Conservation (phyloP, 208 protist species). For the Trichomonas vaginalis region DNA sequence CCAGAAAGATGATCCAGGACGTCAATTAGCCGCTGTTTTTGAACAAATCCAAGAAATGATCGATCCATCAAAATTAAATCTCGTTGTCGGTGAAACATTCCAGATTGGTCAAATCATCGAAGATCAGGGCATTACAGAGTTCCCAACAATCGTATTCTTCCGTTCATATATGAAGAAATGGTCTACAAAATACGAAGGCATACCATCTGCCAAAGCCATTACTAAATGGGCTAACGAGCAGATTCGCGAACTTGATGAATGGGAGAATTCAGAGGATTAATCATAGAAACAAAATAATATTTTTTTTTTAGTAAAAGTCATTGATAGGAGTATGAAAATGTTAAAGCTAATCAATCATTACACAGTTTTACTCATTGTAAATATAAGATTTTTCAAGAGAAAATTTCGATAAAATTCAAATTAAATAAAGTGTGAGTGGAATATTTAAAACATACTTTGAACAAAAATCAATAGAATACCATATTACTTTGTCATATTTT, state of each 20-base stretch:
- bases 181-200: neutral
- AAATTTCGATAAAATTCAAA: too few relatives aligned
- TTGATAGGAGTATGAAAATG: too few relatives aligned
- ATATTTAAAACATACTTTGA: too few relatives aligned
- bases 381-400: too few relatives aligned
- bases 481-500: too few relatives aligned
- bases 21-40: neutral
- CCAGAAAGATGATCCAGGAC: neutral
- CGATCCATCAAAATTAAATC: slow-evolving; percentile 4
- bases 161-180: neutral
- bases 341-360: too few relatives aligned
- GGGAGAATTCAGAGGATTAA: neutral
- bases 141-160: neutral
- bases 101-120: neutral
- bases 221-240: neutral
- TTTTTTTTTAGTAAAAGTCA: too few relatives aligned
- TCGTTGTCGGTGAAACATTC: neutral
- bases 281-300: too few relatives aligned
- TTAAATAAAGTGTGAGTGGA: too few relatives aligned
- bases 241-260: neutral
- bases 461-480: too few relatives aligned
- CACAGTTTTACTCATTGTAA: too few relatives aligned
- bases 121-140: neutral
- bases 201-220: neutral
- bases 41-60: neutral